Base-by-base conservation (phyloP, 352 stramenopile genomes). In the Globisporangium paroecandrum region DNA sequence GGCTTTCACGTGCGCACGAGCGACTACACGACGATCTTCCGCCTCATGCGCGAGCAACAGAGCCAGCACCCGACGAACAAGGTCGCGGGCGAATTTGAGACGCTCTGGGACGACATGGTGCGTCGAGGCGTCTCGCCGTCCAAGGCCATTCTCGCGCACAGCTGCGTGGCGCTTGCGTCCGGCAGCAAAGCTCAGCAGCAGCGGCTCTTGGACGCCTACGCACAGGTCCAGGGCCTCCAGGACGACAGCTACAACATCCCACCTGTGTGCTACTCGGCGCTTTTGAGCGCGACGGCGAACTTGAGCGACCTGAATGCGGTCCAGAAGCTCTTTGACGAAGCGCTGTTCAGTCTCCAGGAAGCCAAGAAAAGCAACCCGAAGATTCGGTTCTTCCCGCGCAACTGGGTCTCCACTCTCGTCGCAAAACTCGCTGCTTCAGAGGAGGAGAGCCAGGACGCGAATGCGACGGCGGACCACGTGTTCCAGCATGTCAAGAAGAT, bases 61-160 rank as follows among this genome's bases (percentile, higher is more conserved):
- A 10, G 7, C 54, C 27, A 38, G 6, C n/a, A 59, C 18, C 22
- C 65, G 0, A 22, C 67, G 43, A 87, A 77, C 69, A 64, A 59
- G 25, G 69, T 53, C 0, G 60, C 72, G 20, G 43, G 5, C 0
- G 77, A 83, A 24, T 82, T 88, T 53, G 75, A 77, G 20, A 22
- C 54, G 29, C 63, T 90, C 13, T 85, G 77, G 65, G 57, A 79
- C 22, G 74, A 81, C 27, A 89, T 90, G 73, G 38, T 22, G 2
- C 58, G 65, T 36, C 77, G 76, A 24, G 72, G 55, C 13, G 68
- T 89, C 34, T 25, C 36, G 7, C 69, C 81, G 1, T 85, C 65
- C n/a, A 83, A 78, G 38, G 55, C 70, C 8, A 53, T 74, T 13
- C 49, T 84, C 55, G 77, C 72, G 13, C 24, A 85, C 47, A 60